A percentile compares a stretch with the other conserved stretches of the same genome.
Evolutionary conservation across 768 basidiomycete species (phyloP).

Genomic region (Cystobasidium ongulense): DNA sequence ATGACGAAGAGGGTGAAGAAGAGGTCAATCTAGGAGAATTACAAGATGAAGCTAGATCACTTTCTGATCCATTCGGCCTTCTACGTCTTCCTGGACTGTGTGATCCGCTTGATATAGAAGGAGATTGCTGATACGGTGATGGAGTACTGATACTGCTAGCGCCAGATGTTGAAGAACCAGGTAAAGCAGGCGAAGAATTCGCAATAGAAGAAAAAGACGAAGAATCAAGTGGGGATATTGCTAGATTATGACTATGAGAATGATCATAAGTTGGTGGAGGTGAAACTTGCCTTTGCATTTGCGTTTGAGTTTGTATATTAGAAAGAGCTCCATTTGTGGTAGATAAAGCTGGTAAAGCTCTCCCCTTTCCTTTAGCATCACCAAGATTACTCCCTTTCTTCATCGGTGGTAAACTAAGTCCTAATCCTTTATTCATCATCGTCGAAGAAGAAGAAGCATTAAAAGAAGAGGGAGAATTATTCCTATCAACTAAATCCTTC

Average conservation of each 20-base stretch:
- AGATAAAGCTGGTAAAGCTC: not conserved
- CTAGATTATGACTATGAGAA: too few relatives aligned
- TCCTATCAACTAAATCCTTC: slow-evolving; percentile 22
- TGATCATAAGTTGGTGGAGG: slow-evolving; percentile 21
- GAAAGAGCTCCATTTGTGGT: not conserved
- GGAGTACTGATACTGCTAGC: too few relatives aligned
- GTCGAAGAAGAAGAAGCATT: not conserved
- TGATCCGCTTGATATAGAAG: too few relatives aligned
- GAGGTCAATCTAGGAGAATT: not conserved
- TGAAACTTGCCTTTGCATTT: not conserved
- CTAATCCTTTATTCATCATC: not conserved
- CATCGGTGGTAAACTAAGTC: not conserved
- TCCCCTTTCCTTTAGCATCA: not conserved
- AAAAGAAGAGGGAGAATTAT: not conserved
- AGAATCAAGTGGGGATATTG: not conserved
- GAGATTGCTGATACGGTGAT: too few relatives aligned
- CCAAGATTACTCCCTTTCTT: not conserved
- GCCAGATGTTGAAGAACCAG: not conserved
- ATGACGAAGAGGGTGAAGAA: not conserved
- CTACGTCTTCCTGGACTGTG: too few relatives aligned
- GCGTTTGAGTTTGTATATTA: not conserved
- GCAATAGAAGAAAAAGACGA: not conserved
- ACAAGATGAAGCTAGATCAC: not conserved
- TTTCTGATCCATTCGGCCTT: too few relatives aligned
- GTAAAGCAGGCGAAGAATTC: too few relatives aligned